A percentile compares a stretch with the other conserved stretches of the same genome.
Conservation (phyloP, 768 basidiomycete species). For the Termitomyces titanicus region DNA sequence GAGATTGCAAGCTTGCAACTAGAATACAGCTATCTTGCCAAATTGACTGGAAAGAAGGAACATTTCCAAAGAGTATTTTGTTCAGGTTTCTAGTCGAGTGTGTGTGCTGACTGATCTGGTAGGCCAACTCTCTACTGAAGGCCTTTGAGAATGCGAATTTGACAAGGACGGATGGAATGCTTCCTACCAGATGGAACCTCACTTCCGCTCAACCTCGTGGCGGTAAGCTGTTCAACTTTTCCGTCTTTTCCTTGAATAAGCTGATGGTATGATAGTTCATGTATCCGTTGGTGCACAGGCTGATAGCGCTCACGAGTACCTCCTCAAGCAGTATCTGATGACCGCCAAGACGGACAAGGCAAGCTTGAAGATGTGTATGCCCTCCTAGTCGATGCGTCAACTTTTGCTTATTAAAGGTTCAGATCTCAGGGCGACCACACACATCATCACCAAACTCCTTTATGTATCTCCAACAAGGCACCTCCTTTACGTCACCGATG, state of each 20-base stretch:
- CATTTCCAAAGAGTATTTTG: constrained; percentile 53
- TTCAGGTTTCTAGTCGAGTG: background rate
- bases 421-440: constrained; percentile 62
- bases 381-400: background rate
- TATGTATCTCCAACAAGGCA: constrained; percentile 62
- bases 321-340: constrained; percentile 69
- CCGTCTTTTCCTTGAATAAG: background rate
- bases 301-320: constrained; percentile 77
- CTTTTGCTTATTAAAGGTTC: constrained; percentile 5
- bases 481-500: constrained; percentile 68
- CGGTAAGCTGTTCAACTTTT: constrained; percentile 32
- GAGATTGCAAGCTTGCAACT: constrained; percentile 82
- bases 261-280: constrained; percentile 25
- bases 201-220: constrained; percentile 39
- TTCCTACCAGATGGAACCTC: constrained; percentile 57
- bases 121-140: constrained; percentile 50
- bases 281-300: constrained; percentile 63
- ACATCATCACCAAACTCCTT: constrained; percentile 62
- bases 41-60: constrained; percentile 65
- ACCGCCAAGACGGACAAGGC: constrained; percentile 58
- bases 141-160: constrained; percentile 46
- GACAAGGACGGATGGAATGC: constrained; percentile 52
- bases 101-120: background rate
- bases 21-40: constrained; percentile 82
- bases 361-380: constrained; percentile 66